Percentiles rank a stretch among this genome's conserved stretches.
Conservation (phyloP, 768 basidiomycete genomes). For the Hygrocybe coccinea region DNA sequence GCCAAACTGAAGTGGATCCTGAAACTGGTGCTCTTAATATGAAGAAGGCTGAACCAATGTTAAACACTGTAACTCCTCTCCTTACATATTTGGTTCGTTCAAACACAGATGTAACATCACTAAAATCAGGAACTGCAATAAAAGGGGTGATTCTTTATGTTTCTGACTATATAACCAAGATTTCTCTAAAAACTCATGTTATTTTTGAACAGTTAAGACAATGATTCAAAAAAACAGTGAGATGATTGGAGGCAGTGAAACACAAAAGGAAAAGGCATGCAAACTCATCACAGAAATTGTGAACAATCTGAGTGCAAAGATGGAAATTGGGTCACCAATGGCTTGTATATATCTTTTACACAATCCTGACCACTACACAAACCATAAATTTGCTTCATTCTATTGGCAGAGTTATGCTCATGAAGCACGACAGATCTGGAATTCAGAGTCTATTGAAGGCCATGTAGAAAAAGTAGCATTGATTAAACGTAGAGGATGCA, state of each 20-base stretch:
- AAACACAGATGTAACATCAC: constrained; percentile 34
- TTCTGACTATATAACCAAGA: constrained; percentile 37
- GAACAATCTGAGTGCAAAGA: constrained; percentile 25
- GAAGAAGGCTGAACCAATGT: constrained; percentile 28
- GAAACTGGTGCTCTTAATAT: constrained; percentile 24
- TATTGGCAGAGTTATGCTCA: constrained; percentile 14
- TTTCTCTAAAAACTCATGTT: constrained; percentile 28
- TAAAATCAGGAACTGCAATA: constrained; percentile 34
- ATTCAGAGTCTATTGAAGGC: constrained; percentile 5
- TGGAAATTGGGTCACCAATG: constrained; percentile 30
- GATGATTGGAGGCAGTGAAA: constrained; percentile 9
- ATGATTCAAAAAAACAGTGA: constrained; percentile 23
- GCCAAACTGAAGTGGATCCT: constrained; percentile 23
- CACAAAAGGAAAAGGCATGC: constrained; percentile 14
- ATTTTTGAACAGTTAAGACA: constrained; percentile 27
- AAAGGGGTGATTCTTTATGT: constrained; percentile 31
- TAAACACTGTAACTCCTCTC: constrained; percentile 29
- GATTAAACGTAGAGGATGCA: constrained; percentile 12
- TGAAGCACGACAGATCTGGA: constrained; percentile 13
- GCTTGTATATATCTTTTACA: constrained; percentile 22
- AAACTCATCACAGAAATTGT: constrained; percentile 25
- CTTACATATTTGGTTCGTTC: constrained; percentile 29
- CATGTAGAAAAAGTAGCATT: constrained; percentile 18
- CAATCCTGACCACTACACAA: constrained; percentile 31
- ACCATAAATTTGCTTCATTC: constrained; percentile 22